Conservation (phyloP, 179 eudicot genomes). For the Sideroxylon spinosum region DNA sequence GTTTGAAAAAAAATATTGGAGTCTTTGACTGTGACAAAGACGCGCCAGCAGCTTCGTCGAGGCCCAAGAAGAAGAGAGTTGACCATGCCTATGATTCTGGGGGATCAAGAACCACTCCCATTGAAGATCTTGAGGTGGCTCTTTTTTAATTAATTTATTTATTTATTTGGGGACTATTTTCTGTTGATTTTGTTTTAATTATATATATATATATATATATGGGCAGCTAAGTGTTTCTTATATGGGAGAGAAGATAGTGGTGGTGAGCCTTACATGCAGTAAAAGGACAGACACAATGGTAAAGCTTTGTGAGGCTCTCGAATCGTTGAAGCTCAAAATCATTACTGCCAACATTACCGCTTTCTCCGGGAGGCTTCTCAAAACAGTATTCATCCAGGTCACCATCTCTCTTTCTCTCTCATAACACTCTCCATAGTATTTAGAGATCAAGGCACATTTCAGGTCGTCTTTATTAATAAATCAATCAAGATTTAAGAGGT, state of each 20-base stretch:
- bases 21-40: conserved; percentile 32
- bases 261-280: conserved; percentile 67
- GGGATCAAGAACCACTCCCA: conserved; percentile 25
- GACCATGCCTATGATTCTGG: conserved; percentile 22
- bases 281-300: conserved; percentile 64
- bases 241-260: conserved; percentile 63
- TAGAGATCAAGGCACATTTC: too few relatives aligned
- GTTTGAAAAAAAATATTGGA: conserved; percentile 13
- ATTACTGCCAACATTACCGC: conserved; percentile 62
- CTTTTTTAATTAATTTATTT: background rate
- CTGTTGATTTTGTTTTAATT: too few relatives aligned
- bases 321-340: conserved; percentile 69
- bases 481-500: too few relatives aligned
- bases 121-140: conserved; percentile 65
- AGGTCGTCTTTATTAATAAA: too few relatives aligned
- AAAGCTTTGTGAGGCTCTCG: conserved; percentile 64
- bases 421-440: too few relatives aligned
- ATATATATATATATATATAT: too few relatives aligned
- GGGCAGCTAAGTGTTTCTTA: conserved; percentile 60
- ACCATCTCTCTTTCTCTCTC: background rate
- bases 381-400: conserved; percentile 77
- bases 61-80: conserved; percentile 42
- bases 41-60: conserved; percentile 6
- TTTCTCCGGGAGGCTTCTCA: conserved; percentile 60
- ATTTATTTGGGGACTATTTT: background rate